Percentiles rank a stretch among this genome's conserved stretches.
phyloP scores from a whole-genome alignment of 257 asterid species.

The Parsonsia alboflavescens region DNA sequence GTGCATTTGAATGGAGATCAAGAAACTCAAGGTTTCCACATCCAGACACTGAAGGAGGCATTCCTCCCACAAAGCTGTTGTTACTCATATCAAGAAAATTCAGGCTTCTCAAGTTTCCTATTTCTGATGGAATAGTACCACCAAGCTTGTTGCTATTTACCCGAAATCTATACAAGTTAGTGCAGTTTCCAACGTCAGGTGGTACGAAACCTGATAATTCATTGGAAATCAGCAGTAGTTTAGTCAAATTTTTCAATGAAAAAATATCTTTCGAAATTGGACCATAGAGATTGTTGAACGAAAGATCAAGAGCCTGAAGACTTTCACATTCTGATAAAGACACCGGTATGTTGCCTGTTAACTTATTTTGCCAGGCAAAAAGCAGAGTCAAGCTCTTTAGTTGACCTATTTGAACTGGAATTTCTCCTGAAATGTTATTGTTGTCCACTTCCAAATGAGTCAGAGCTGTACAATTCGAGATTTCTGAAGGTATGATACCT shows the following conservation, averaged over 20 bases:
- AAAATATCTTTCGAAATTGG: conserved; percentile 64
- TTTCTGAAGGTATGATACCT: conserved; percentile 70
- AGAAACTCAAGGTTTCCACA: conserved; percentile 79
- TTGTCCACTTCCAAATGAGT: conserved; percentile 91
- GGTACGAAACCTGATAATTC: conserved; percentile 77
- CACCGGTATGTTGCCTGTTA: conserved; percentile 76
- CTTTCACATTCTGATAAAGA: conserved; percentile 55
- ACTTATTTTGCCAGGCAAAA: conserved; percentile 89
- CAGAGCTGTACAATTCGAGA: conserved; percentile 55
- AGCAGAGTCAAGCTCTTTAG: conserved; percentile 53
- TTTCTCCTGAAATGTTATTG: conserved; percentile 65
- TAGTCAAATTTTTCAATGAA: conserved; percentile 56
- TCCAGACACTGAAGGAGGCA: conserved; percentile 61
- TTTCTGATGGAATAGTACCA: conserved; percentile 84
- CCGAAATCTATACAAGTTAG: conserved; percentile 76
- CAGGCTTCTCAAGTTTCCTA: conserved; percentile 56
- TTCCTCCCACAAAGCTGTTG: conserved; percentile 59
- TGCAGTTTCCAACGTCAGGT: conserved; percentile 79
- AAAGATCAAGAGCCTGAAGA: conserved; percentile 86
- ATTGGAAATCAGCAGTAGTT: conserved; percentile 65
- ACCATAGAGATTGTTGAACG: conserved; percentile 75
- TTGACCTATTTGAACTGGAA: conserved; percentile 62
- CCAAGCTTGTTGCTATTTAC: conserved; percentile 59
- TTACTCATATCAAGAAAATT: conserved; percentile 76
- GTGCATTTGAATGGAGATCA: conserved; percentile 73